These are phyloP conservation scores for Cardamine resedifolia DNA, from an alignment of 345 rosid genomes.

Conservation along the genomic window DNA sequence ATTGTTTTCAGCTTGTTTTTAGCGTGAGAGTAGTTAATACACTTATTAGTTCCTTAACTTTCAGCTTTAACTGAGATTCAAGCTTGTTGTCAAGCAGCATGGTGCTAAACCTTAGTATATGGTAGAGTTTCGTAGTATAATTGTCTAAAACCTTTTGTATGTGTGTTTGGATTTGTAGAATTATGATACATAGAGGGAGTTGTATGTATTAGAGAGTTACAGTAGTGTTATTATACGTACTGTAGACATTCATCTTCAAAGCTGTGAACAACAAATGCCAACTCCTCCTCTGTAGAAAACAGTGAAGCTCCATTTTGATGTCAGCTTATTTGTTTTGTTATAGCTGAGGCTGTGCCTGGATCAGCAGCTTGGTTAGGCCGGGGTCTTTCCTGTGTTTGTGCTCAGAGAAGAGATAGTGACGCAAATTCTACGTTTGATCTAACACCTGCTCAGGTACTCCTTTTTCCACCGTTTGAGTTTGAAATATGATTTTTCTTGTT, in stretches of 20 bases:
- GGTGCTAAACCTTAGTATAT: neutral
- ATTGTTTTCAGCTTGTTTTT: slow-evolving; percentile 12
- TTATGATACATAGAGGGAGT: neutral
- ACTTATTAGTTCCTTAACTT: neutral
- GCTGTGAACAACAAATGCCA: neutral
- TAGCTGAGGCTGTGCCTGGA: slow-evolving; percentile 98
- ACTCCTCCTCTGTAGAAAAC: neutral
- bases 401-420: slow-evolving; percentile 91
- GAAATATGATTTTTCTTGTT: neutral
- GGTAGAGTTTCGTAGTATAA: neutral
- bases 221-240: neutral
- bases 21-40: neutral
- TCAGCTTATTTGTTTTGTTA: slow-evolving; percentile 38
- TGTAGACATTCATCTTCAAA: neutral
- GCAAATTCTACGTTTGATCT: slow-evolving; percentile 92
- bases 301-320: neutral
- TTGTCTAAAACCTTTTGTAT: neutral
- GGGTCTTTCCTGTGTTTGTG: slow-evolving; percentile 98
- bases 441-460: slow-evolving; percentile 82
- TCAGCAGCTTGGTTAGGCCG: slow-evolving; percentile 98
- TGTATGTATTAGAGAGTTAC: neutral
- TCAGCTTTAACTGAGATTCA: neutral
- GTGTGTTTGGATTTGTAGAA: neutral
- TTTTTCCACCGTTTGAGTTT: neutral
- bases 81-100: neutral